Evolutionary conservation across 805 yeast genomes (phyloP), one percentile per base, ranked within the genome.

Genomic region (Hanseniaspora singularis): DNA sequence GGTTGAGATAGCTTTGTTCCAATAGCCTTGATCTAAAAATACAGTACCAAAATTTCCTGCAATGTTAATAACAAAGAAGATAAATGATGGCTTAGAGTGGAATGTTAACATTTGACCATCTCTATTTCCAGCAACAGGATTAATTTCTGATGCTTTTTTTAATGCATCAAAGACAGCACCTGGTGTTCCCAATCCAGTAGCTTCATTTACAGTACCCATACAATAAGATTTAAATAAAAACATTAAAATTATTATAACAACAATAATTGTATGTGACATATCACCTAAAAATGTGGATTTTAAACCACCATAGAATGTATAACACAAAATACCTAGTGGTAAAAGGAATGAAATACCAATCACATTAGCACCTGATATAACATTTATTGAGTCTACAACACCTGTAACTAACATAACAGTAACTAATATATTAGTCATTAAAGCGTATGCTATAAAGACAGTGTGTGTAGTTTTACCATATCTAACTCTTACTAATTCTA

Each of bases 381-480:
- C 81, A 52, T 65, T 70, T 47, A 87, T 78, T 6, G 85, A 82
- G 0, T 94, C 92, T 38, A 94, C 77, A 28, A 95, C 95, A 51
- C 95, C 95, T 4, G 94, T 80, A 44, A 88, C 68, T 37, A 88
- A 71, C 96, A 86, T 86, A 3, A 94, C 94, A 26, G 95, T 85
- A 50, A 88, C 96, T 51, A 88, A 69, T 51, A 88, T 76, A 60
- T 88, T 88, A 30, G 95, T 85, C 5, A 88, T 88, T 46, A 85
- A 65, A 1, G 92, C 96, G 66, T 83, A 87, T 61, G 80, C 79
- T 60, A 83, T 68, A 61, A 68, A 82, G 6, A 79, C 76, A 22
- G 64, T 63, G 59, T 88, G 96, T 5, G 88, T 80, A 16, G 64
- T 55, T n/a, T 71, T 65, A 16, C 96, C 96, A 58, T 84, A 88